phyloP scores from a whole-genome alignment of 2,329 filamentous ascomycete species.

The Calonectria honghensis region DNA sequence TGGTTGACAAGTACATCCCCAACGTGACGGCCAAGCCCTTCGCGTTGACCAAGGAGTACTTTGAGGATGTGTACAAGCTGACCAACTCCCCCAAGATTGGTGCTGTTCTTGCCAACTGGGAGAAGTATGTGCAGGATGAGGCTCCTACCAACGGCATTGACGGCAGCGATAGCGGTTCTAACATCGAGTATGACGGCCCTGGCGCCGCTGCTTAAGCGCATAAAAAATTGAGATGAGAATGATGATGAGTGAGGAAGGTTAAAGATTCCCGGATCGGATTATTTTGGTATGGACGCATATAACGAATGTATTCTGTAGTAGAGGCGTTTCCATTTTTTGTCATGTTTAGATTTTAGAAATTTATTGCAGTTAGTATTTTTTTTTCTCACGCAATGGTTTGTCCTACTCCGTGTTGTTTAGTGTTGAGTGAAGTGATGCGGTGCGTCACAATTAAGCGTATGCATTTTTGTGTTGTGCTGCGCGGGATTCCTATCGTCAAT shows the following conservation, averaged over 20 bases:
- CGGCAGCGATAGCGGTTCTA: conserved; percentile 64
- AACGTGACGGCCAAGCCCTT: conserved; percentile 98
- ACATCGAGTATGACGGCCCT: conserved; percentile 64
- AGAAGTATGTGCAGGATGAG: conserved; percentile 78
- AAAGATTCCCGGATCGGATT: conserved; percentile 49
- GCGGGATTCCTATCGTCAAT: not conserved
- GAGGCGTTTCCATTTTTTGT: conserved; percentile 51
- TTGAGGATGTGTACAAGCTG: conserved; percentile 97
- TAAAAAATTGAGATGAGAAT: conserved; percentile 48
- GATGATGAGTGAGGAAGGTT: conserved; percentile 52
- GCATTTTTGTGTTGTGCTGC: not conserved
- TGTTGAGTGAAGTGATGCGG: not conserved
- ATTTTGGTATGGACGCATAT: conserved; percentile 52
- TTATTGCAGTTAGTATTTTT: conserved; percentile 47
- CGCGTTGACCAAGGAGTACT: conserved; percentile 97
- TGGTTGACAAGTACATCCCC: conserved; percentile 98
- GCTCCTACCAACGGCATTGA: conserved; percentile 57
- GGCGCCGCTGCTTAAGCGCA: conserved; percentile 63
- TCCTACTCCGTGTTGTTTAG: not conserved
- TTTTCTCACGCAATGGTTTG: not conserved
- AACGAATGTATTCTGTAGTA: conserved; percentile 54
- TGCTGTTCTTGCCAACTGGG: conserved; percentile 90
- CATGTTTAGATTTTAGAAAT: conserved; percentile 48
- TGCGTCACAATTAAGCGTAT: not conserved
- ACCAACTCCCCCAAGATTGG: conserved; percentile 89